Percentiles rank a stretch among this genome's conserved stretches.
Conservation (phyloP, 2,329 filamentous ascomycete genomes). For the Claviceps arundinis region DNA sequence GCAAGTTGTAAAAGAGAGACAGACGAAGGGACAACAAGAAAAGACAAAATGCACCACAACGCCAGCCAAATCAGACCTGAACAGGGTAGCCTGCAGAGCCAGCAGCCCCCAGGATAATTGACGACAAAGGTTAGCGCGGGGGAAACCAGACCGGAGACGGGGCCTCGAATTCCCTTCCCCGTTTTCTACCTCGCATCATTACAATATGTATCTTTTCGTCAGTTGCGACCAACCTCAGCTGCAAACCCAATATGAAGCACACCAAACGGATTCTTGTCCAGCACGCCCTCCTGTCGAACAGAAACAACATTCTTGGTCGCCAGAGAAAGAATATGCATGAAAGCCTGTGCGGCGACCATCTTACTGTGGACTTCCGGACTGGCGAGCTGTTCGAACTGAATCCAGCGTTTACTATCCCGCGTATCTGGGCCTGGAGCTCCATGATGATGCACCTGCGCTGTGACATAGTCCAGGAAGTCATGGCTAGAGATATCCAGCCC, state of each 20-base stretch:
- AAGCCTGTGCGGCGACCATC: conserved; percentile 58
- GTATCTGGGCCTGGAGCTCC: conserved; percentile 20
- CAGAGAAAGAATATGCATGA: conserved; percentile 60
- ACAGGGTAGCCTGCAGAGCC: too few species aligned
- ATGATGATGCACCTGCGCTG: conserved; percentile 21
- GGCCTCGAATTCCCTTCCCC: too few species aligned
- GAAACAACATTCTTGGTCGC: conserved; percentile 50
- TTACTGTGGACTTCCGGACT: conserved; percentile 38
- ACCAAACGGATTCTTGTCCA: conserved; percentile 28
- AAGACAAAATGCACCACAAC: too few species aligned
- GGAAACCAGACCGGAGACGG: too few species aligned
- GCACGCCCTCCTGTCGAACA: conserved; percentile 44
- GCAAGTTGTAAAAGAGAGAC: too few species aligned
- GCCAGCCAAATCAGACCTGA: too few species aligned
- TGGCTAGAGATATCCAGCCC: conserved; percentile 31
- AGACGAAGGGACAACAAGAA: too few species aligned
- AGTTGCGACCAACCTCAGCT: too few species aligned
- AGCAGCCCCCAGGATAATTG: too few species aligned
- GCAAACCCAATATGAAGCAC: conserved; percentile 18
- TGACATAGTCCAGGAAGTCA: conserved; percentile 32
- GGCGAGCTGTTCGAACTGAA: conserved; percentile 59
- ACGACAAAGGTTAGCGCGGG: too few species aligned
- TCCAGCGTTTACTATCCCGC: conserved; percentile 25
- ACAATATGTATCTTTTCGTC: too few species aligned
- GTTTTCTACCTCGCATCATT: too few species aligned